phyloP scores from a whole-genome alignment of 495 filamentous ascomycete species.

The Podospora tetraspora region DNA sequence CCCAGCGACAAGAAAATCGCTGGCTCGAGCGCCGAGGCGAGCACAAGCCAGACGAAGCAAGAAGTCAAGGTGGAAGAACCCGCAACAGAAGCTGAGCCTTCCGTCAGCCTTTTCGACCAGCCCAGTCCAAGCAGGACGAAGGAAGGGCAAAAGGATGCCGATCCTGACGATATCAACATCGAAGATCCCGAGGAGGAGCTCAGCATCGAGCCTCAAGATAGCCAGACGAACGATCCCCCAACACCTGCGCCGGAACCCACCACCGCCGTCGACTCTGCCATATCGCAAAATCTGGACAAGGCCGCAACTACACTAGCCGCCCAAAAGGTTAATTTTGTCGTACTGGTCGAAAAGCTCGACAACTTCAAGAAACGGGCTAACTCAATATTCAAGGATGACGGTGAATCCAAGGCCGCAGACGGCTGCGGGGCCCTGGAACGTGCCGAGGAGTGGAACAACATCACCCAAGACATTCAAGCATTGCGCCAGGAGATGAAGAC shows the following conservation, averaged over 20 bases:
- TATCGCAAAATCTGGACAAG: constrained; percentile 4
- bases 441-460: constrained; percentile 10
- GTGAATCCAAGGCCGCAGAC: constrained; percentile 7
- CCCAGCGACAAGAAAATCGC: constrained; percentile 9
- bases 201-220: constrained; percentile 22
- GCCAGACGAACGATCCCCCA: not conserved
- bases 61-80: constrained; percentile 4
- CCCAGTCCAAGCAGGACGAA: constrained; percentile 17
- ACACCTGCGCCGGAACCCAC: constrained; percentile 9
- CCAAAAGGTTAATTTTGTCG: constrained; percentile 21
- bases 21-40: constrained; percentile 1
- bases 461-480: constrained; percentile 20
- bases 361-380: constrained; percentile 18
- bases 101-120: constrained; percentile 18
- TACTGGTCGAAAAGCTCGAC: constrained; percentile 22
- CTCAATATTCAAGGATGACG: constrained; percentile 18
- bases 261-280: not conserved
- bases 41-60: constrained; percentile 7
- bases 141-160: constrained; percentile 25
- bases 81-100: constrained; percentile 14
- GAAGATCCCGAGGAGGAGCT: constrained; percentile 40
- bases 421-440: not conserved
- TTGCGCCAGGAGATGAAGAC: constrained; percentile 21
- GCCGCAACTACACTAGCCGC: constrained; percentile 14
- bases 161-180: constrained; percentile 47